These are phyloP conservation scores for Sporothrix curviconia DNA, from an alignment of 2,329 filamentous ascomycete species.

Conservation along the genomic window DNA sequence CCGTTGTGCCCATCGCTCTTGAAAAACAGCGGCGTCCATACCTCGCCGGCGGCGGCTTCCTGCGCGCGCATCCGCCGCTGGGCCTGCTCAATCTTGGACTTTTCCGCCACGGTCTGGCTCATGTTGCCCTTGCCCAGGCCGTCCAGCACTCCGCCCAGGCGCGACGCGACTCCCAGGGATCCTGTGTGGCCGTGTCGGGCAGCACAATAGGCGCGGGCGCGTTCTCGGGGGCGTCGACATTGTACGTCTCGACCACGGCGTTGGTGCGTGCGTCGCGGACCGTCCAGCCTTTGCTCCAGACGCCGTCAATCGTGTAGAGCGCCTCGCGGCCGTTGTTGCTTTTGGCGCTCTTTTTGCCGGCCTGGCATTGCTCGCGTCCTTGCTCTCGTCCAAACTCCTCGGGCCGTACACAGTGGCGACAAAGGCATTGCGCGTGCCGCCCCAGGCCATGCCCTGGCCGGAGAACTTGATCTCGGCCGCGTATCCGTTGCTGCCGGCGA, in stretches of 20 bases:
- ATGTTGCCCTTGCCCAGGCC: slow-evolving; percentile 70
- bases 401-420: slow-evolving; percentile 36
- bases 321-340: slow-evolving; percentile 21
- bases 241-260: slow-evolving; percentile 30
- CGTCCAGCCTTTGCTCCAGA: slow-evolving; percentile 39
- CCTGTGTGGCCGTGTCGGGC: slow-evolving; percentile 59
- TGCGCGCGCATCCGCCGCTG: slow-evolving; percentile 68
- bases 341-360: slow-evolving; percentile 22
- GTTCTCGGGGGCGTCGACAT: slow-evolving; percentile 30
- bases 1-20: slow-evolving; percentile 22
- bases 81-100: slow-evolving; percentile 73
- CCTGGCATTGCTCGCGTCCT: too few species aligned
- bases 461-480: slow-evolving; percentile 42
- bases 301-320: slow-evolving; percentile 34
- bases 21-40: slow-evolving; percentile 38
- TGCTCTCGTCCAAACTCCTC: too few species aligned
- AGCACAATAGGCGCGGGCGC: slow-evolving; percentile 29
- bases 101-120: slow-evolving; percentile 62
- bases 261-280: slow-evolving; percentile 29
- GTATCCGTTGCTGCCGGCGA: slow-evolving; percentile 39
- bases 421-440: slow-evolving; percentile 42
- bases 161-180: slow-evolving; percentile 69
- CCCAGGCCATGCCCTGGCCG: slow-evolving; percentile 36
- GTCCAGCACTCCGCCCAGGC: slow-evolving; percentile 74
- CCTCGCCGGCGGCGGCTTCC: slow-evolving; percentile 48